phyloP scores from a whole-genome alignment of 768 basidiomycete genomes.

The Termitomyces sp. region DNA sequence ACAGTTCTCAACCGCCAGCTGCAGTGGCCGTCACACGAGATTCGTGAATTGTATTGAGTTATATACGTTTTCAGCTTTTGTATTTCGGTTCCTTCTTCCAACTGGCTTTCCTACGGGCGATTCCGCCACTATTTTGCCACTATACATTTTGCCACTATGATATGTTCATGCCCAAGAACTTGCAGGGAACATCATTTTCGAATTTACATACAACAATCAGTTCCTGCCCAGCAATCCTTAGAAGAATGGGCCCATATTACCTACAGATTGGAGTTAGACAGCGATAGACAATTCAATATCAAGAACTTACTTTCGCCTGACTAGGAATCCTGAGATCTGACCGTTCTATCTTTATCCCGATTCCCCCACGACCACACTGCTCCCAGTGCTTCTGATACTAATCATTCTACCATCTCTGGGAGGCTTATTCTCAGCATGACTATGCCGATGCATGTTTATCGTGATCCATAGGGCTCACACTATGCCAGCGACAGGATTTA shows the following conservation, averaged over 20 bases:
- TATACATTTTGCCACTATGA: too few species aligned
- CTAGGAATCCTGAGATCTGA: too few species aligned
- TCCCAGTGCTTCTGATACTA: not conserved
- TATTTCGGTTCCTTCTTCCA: not conserved
- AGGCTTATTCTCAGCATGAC: not conserved
- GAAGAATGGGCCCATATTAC: not conserved
- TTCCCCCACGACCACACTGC: conserved; percentile 2
- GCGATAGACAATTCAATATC: not conserved
- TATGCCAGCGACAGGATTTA: too few species aligned
- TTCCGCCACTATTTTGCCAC: not conserved
- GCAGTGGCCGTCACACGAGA: too few species aligned
- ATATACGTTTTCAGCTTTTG: not conserved
- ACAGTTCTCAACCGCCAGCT: too few species aligned
- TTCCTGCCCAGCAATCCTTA: too few species aligned
- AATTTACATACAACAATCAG: not conserved
- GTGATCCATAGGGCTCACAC: not conserved
- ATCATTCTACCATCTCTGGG: not conserved
- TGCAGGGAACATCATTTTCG: not conserved
- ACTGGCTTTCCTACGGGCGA: not conserved
- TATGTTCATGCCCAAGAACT: not conserved
- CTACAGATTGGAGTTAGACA: not conserved
- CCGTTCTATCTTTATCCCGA: not conserved
- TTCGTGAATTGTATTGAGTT: too few species aligned
- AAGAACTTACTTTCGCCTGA: not conserved
- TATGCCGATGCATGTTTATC: not conserved